phyloP scores from a whole-genome alignment of 805 yeast genomes.

The Ogataea corticis region DNA sequence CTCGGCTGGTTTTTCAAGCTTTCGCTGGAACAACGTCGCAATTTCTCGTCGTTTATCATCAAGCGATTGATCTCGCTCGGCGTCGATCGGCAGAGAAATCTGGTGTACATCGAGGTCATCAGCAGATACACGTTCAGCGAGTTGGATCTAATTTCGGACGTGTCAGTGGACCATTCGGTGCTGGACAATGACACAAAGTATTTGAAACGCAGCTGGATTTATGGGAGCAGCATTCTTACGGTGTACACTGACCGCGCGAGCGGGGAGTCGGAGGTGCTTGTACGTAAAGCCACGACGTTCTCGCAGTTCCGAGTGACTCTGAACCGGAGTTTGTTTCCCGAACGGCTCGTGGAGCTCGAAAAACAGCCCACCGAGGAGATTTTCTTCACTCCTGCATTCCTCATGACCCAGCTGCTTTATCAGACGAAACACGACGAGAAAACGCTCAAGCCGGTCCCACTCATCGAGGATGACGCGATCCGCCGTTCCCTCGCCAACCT shows the following conservation, averaged over 20 bases:
- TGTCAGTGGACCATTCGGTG: slow-evolving; percentile 14
- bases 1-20: slow-evolving; percentile 72
- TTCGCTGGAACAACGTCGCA: slow-evolving; percentile 55
- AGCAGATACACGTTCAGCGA: slow-evolving; percentile 66
- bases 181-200: slow-evolving; percentile 26
- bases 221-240: slow-evolving; percentile 57
- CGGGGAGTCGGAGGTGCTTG: slow-evolving; percentile 52
- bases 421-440: slow-evolving; percentile 11
- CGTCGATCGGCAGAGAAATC: slow-evolving; percentile 42
- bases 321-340: slow-evolving; percentile 40
- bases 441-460: slow-evolving; percentile 20
- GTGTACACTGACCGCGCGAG: slow-evolving; percentile 51
- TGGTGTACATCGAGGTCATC: slow-evolving; percentile 68
- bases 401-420: slow-evolving; percentile 21
- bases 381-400: slow-evolving; percentile 26
- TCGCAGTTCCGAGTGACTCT: slow-evolving; percentile 46
- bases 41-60: slow-evolving; percentile 61
- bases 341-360: slow-evolving; percentile 18
- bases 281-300: slow-evolving; percentile 70
- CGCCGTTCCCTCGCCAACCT: slow-evolving; percentile 58
- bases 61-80: slow-evolving; percentile 48
- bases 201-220: slow-evolving; percentile 50
- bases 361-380: slow-evolving; percentile 8
- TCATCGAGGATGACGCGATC: slow-evolving; percentile 35
- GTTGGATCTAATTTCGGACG: slow-evolving; percentile 49